Evolutionary conservation across 306 rosid species (phyloP), one percentile per base, ranked within the genome.

Genomic region (Geum urbanum): DNA sequence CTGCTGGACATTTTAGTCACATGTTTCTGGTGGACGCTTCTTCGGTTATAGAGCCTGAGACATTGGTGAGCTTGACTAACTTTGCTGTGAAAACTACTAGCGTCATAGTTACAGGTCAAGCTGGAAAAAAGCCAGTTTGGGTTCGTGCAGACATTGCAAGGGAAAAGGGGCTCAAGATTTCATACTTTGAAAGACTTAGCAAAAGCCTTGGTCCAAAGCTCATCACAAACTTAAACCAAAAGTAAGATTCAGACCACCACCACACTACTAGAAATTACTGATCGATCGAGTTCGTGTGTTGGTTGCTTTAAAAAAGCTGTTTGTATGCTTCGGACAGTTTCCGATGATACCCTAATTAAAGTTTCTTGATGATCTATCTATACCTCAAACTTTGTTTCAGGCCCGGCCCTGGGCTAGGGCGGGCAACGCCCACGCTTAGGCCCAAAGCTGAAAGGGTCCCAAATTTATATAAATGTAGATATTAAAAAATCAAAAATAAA

Each of bases 11-110:
- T 58, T 78, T 78, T 7, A 80, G 70, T 35, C 83, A 78, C 46
- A 65, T 69, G 32, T 81, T 78, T 53, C 71, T 72, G 61, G 64
- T 81, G 63, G 88, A 84, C 75, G 74, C 83, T 67, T 75, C 81
- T 3, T 54, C 63, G 45, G 73, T 79, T 16, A 81, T 61, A 9
- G 78, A 84, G 66, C 88, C 79, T 0, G 84, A 78, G 76, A 68
- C 73, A 6, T 0, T 75, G 49, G 73, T 81, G 15, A 48, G 83
- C 53, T 32, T 70, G 69, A 74, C 79, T 11, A 72, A 73, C 63
- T 81, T 84, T 9, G 70, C 75, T 4, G 61, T n/a, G 0, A 19
- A 78, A 13, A 57, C 52, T 7, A 81, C 82, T 2, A 60, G 49
- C 32, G 85, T 84, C 4, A 14, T 84, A 46, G 79, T 80, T 13